Evolutionary conservation across 2,329 filamentous ascomycete genomes (phyloP).

Genomic region (Lecanoromycetidae sp.): DNA sequence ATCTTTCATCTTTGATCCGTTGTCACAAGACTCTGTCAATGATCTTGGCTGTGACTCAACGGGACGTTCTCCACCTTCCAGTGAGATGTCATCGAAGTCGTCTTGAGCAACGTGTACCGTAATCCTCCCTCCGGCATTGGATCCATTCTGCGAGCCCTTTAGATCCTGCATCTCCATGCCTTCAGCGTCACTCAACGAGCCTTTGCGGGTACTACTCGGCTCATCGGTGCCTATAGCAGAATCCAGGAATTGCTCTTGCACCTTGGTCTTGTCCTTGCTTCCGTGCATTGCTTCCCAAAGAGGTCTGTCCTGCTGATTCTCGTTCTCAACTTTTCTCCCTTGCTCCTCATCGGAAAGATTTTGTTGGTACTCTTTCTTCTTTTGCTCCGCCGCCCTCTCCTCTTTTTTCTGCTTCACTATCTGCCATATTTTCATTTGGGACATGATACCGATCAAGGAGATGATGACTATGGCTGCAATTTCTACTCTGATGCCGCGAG

Average conservation of each 20-base stretch:
- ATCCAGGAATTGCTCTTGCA: conserved; percentile 26
- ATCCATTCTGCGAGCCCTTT: background rate
- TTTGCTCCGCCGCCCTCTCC: conserved; percentile 36
- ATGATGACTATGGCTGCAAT: conserved; percentile 66
- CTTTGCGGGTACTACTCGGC: conserved; percentile 17
- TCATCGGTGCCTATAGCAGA: conserved; percentile 39
- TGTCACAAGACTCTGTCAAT: background rate
- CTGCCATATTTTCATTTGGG: conserved; percentile 77
- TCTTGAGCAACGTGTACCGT: conserved; percentile 13
- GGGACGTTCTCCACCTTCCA: background rate
- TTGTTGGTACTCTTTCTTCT: conserved; percentile 42
- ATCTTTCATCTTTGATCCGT: background rate
- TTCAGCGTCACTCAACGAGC: conserved; percentile 13
- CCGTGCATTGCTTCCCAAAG: conserved; percentile 73
- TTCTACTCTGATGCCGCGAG: conserved; percentile 75
- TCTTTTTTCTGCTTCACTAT: conserved; percentile 49
- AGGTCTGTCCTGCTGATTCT: conserved; percentile 32
- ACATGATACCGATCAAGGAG: conserved; percentile 62
- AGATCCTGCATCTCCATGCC: conserved; percentile 15
- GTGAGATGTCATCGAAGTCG: conserved; percentile 1
- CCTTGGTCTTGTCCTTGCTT: conserved; percentile 35
- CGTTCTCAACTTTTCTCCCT: conserved; percentile 46
- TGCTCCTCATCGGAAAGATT: conserved; percentile 52
- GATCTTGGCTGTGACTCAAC: background rate
- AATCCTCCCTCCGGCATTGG: conserved; percentile 1